Evolutionary conservation across 805 yeast species (phyloP), one percentile per base, ranked within the genome.

Genomic region (Clavispora phyllophila): DNA sequence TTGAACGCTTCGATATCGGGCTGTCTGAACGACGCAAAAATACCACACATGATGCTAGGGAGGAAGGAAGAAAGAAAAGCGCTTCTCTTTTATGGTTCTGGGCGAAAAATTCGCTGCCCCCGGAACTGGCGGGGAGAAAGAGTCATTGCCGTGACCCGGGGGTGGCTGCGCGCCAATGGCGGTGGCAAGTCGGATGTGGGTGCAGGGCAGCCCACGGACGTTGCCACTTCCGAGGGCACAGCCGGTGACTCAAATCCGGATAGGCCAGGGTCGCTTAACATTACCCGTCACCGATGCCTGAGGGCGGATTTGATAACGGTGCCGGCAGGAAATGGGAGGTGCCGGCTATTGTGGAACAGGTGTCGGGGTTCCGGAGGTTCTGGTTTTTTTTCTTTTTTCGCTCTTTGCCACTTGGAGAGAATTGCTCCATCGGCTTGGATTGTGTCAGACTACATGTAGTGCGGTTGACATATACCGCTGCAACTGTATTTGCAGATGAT

Each of bases 21-120:
- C 61, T 87, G 91, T 67, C 75, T 82, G 69, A 77, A 87, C 39
- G 95, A 89, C 49, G 97, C 97, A 62, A 87, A 93, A 60, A 93
- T 93, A 72, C 99, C 99, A 83, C 99, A 93, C 99, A 93, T 93
- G 32, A 17, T 29, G 33, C 33, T 29, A 4, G 27, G 27, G 33
- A 17, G 10, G 33, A 17, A 9, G 20, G 33, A 9, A 17, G 33
- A 17, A 17, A 29, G 33, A 17, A 15, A 28, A 28, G 8, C 5
- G 18, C 18, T 28, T 25, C 18, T 17, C 10, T 28, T 28, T 28
- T 28, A 28, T 28, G 31, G 18, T 4, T 3, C 10, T 10, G 31
- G 33, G 20, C 33, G 33, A 32, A 20, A 18, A 20, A 20, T 32
- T 18, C 36, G 14, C 26, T 5, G 27, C 37, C 37, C 37, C 20